These are phyloP conservation scores for Chernovozyma sophiae-reginae DNA, from an alignment of 1,139 yeast species.

Conservation along the genomic window DNA sequence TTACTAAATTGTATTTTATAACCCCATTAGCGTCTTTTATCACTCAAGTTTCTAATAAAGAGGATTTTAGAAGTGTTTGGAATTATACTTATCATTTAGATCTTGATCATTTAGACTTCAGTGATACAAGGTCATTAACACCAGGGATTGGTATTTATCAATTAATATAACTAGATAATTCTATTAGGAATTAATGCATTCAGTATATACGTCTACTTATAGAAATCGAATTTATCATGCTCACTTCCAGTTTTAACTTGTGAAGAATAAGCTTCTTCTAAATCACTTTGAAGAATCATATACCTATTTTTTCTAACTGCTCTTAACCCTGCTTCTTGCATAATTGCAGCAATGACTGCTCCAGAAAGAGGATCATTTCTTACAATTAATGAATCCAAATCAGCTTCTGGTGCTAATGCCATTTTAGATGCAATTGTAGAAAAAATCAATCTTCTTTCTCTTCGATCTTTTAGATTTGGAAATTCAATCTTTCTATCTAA, in stretches of 20 bases:
- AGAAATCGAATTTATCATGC: constrained; percentile 96
- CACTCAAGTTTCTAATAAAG: constrained; percentile 11
- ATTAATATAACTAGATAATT: constrained; percentile 22
- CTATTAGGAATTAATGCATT: neutral
- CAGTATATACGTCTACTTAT: constrained; percentile 49
- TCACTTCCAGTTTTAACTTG: constrained; percentile 96
- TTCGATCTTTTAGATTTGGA: constrained; percentile 90
- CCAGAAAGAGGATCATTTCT: constrained; percentile 97
- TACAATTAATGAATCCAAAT: constrained; percentile 87
- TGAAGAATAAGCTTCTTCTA: constrained; percentile 95
- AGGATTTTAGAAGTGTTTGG: constrained; percentile 34
- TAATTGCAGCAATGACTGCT: constrained; percentile 96
- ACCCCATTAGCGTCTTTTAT: constrained; percentile 48
- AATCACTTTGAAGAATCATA: constrained; percentile 89
- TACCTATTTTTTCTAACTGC: constrained; percentile 98
- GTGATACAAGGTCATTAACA: constrained; percentile 36
- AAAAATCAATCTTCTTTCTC: constrained; percentile 95
- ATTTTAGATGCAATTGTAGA: constrained; percentile 94
- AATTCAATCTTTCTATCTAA: constrained; percentile 97
- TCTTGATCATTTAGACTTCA: constrained; percentile 63
- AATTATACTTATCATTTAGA: constrained; percentile 50
- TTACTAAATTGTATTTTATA: constrained; percentile 28
- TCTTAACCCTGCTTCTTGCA: constrained; percentile 99
- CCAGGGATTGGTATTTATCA: constrained; percentile 62
- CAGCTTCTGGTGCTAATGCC: constrained; percentile 98